Evolutionary conservation across 306 rosid genomes (phyloP).

Genomic region (Corylus americana): DNA sequence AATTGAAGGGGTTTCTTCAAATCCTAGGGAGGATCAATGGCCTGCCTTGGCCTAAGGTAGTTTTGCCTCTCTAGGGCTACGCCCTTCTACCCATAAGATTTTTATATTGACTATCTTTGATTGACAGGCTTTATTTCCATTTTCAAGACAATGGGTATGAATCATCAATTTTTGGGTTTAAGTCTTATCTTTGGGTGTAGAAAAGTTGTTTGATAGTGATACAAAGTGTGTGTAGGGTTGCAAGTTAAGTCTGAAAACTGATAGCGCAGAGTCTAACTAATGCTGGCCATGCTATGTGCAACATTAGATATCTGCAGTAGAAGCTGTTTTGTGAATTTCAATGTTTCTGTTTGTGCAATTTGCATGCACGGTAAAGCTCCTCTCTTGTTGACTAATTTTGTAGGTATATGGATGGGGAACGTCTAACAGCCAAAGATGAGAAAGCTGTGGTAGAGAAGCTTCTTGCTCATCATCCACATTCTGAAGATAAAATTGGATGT

Average conservation of each 20-base stretch:
- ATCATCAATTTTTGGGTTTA: background rate
- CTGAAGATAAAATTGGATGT: slow-evolving; percentile 83
- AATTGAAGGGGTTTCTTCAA: background rate
- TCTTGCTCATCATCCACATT: slow-evolving; percentile 75
- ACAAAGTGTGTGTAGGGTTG: background rate
- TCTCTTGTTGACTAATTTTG: background rate
- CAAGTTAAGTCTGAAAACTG: background rate
- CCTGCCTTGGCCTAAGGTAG: background rate
- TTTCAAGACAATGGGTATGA: background rate
- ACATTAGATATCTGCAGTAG: background rate
- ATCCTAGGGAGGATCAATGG: background rate
- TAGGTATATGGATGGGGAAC: slow-evolving; percentile 74
- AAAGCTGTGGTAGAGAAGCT: slow-evolving; percentile 63
- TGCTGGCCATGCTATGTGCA: background rate
- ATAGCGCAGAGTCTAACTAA: background rate
- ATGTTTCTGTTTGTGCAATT: background rate
- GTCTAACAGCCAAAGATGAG: slow-evolving; percentile 58
- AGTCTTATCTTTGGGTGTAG: background rate
- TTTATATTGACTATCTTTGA: background rate
- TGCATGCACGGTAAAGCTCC: background rate
- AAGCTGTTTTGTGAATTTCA: slow-evolving; percentile 5
- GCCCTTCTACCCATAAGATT: background rate
- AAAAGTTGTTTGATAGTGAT: background rate
- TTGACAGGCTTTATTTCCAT: background rate
- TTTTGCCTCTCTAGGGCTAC: background rate